A percentile compares a stretch with the other conserved stretches of the same genome.
These are phyloP conservation scores for Kernera saxatilis DNA, from an alignment of 345 rosid species.

Conservation along the genomic window DNA sequence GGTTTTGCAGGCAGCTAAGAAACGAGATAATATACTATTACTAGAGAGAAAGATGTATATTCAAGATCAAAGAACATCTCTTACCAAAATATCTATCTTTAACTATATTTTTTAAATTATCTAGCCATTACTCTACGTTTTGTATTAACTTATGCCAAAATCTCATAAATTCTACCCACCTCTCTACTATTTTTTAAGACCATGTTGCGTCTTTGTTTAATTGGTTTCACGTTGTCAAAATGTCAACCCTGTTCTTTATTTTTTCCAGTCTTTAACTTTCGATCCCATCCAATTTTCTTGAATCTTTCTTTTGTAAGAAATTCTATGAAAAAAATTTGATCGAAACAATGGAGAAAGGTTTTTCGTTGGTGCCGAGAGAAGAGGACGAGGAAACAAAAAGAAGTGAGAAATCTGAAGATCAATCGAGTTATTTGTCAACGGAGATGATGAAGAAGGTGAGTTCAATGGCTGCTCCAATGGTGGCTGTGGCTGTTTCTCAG, in stretches of 20 bases:
- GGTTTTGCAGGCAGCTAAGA: too few species aligned
- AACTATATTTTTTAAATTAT: too few species aligned
- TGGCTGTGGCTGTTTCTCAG: constrained; percentile 24
- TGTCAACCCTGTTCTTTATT: not conserved
- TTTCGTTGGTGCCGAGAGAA: constrained; percentile 12
- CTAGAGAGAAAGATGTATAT: too few species aligned
- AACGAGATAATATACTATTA: too few species aligned
- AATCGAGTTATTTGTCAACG: not conserved
- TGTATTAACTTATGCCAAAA: not conserved
- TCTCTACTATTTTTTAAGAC: not conserved
- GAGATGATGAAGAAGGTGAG: constrained; percentile 30
- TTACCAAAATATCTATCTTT: too few species aligned
- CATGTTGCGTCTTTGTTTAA: not conserved
- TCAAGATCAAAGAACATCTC: too few species aligned
- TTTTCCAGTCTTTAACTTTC: not conserved
- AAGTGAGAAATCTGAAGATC: not conserved
- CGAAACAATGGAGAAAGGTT: constrained; percentile 9
- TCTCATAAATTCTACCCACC: not conserved
- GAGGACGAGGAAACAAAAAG: not conserved
- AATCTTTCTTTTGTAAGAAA: not conserved
- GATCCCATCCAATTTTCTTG: not conserved
- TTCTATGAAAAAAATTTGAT: not conserved
- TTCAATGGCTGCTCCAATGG: constrained; percentile 34
- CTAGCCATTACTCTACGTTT: too few species aligned
- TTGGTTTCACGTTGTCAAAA: not conserved